These are phyloP conservation scores for Rubroshorea leprosula DNA, from an alignment of 345 rosid genomes.

Conservation along the genomic window DNA sequence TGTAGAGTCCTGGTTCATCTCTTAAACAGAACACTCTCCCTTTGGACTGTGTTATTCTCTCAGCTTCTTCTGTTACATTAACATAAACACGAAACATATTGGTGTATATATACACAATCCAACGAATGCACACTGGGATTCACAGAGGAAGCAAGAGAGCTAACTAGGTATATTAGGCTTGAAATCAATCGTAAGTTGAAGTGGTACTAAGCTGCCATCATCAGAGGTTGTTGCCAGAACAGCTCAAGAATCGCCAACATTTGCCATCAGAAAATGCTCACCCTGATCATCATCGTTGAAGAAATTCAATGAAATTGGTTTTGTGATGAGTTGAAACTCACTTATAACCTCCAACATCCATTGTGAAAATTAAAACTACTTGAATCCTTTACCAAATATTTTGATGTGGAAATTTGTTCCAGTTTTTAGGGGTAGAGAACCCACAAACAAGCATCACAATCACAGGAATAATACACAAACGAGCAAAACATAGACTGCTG, in stretches of 20 bases:
- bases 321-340: neutral
- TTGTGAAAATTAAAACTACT: too few species aligned
- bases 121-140: neutral
- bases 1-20: conserved; percentile 76
- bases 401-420: neutral
- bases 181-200: conserved; percentile 76
- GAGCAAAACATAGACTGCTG: too few species aligned
- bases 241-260: conserved; percentile 80
- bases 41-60: conserved; percentile 50
- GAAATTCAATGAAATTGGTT: neutral
- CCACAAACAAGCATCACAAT: too few species aligned
- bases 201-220: conserved; percentile 47
- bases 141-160: conserved; percentile 5
- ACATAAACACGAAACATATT: conserved; percentile 2
- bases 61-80: conserved; percentile 70
- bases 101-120: neutral
- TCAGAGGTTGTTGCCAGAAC: conserved; percentile 57
- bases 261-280: conserved; percentile 59
- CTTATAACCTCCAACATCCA: too few species aligned
- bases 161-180: conserved; percentile 84
- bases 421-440: too few species aligned
- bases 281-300: conserved; percentile 29
- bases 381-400: neutral
- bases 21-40: conserved; percentile 60
- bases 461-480: too few species aligned